Evolutionary conservation across 2,329 filamentous ascomycete genomes (phyloP).

Genomic region (Chalaropsis thielavioides): DNA sequence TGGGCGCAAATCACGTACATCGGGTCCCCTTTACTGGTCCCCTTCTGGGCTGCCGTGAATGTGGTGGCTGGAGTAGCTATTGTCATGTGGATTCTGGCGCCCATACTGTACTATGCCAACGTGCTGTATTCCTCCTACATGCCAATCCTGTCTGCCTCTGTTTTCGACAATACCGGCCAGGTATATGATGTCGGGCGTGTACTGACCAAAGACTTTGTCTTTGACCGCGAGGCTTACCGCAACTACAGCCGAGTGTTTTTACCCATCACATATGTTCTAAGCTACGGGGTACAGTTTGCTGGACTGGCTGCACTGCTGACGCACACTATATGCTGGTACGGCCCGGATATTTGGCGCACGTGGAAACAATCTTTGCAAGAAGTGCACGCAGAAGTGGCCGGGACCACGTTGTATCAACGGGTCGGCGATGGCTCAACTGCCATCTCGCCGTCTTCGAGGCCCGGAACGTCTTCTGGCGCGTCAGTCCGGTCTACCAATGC

Average conservation of each 20-base stretch:
- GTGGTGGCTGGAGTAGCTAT: conserved; percentile 65
- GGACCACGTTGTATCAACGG: conserved; percentile 38
- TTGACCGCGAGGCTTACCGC: conserved; percentile 61
- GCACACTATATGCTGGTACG: conserved; percentile 74
- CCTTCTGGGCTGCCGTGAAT: conserved; percentile 77
- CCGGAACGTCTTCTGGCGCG: conserved; percentile 15
- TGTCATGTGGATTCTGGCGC: conserved; percentile 74
- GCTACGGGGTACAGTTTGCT: conserved; percentile 76
- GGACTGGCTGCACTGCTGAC: conserved; percentile 65
- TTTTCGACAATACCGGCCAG: conserved; percentile 72
- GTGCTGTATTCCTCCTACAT: conserved; percentile 70
- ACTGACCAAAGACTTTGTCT: conserved; percentile 60
- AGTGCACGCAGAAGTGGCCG: conserved; percentile 34
- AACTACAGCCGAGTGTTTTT: conserved; percentile 75
- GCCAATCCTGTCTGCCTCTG: conserved; percentile 69
- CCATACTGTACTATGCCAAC: conserved; percentile 68
- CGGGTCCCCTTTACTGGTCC: conserved; percentile 67
- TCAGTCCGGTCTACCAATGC: conserved; percentile 16
- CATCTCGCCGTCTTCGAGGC: conserved; percentile 5
- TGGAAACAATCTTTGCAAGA: conserved; percentile 57
- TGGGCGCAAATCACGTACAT: conserved; percentile 86
- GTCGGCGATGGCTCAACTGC: conserved; percentile 23
- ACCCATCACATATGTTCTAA: conserved; percentile 75
- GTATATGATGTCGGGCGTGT: conserved; percentile 73
- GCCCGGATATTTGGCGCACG: conserved; percentile 64